phyloP scores from a whole-genome alignment of 208 protist genomes.

The Crithidia sp. region DNA sequence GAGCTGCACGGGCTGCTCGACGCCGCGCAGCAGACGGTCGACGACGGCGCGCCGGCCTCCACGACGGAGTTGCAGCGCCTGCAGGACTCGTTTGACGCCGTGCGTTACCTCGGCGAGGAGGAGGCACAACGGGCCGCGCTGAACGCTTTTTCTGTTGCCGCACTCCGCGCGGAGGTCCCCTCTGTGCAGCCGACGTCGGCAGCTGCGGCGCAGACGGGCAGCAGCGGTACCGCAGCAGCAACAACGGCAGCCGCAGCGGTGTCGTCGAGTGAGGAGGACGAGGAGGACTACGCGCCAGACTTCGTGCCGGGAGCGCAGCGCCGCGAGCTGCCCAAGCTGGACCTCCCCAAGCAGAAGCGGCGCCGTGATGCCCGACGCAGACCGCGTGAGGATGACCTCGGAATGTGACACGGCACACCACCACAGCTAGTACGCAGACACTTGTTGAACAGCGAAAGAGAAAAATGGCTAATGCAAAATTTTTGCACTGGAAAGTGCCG shows the following conservation, averaged over 20 bases:
- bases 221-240: not conserved
- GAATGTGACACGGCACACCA: constrained; percentile 17
- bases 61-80: constrained; percentile 53
- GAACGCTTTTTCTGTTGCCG: not conserved
- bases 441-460: too few relatives aligned
- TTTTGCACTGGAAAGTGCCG: too few relatives aligned
- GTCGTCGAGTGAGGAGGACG: constrained; percentile 34
- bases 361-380: constrained; percentile 64
- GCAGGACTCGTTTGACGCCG: constrained; percentile 62
- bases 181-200: not conserved
- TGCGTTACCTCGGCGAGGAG: constrained; percentile 52
- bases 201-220: not conserved
- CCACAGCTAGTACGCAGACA: not conserved
- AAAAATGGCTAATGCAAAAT: too few relatives aligned
- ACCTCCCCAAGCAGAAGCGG: constrained; percentile 34
- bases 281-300: constrained; percentile 51
- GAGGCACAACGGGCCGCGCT: constrained; percentile 10
- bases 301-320: constrained; percentile 61
- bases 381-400: constrained; percentile 62
- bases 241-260: not conserved
- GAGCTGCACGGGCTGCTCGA: constrained; percentile 62
- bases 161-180: not conserved
- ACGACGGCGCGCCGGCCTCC: constrained; percentile 39
- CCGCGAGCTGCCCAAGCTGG: constrained; percentile 56
- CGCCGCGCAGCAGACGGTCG: constrained; percentile 22